Evolutionary conservation across 768 basidiomycete species (phyloP), one percentile per base, ranked within the genome.

Genomic region (Tylopilus rubrobrunneus): DNA sequence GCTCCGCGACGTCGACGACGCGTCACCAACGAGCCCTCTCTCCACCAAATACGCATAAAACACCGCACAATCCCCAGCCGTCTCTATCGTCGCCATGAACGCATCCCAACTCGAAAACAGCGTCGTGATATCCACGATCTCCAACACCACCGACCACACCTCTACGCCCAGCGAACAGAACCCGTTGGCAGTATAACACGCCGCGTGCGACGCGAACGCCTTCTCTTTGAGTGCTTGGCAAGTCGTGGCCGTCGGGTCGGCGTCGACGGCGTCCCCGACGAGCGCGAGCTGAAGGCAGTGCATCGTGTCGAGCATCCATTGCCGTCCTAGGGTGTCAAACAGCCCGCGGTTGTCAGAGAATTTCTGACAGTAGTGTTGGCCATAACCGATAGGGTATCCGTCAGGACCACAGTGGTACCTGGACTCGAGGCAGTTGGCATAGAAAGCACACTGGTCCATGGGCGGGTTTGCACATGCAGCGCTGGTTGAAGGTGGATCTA

Each of bases 221-320:
- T 65, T 65, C 41, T 69, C 56, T 34, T 71, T 61, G 21, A 79
- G 60, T 15, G 60, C 68, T 3, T 58, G 37, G 43, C 77, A 79
- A 3, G 69, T 28, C 10, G 10, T 21, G 5, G 41, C 42, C 2
- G 59, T 53, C 4, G 61, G 58, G 0, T 58, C 52, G 0, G 56
- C 55, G n/a, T 68, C 62, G 8, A 65, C 51, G 6, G 64, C 62
- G 23, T 76, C 72, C 1, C 68, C 68, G 3, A 79, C 72, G 21
- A 79, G 69, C 3, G 68, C 71, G 0, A 53, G 56, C 53, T 79
- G 78, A 8, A 80, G 69, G 51, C 78, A 80, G 46, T 71, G 71
- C 77, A 80, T 77, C 15, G 74, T 75, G 33, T 68, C 61, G 34
- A 73, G 34, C 70, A 79, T 72, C 78, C 78, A 80, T 37, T 56